Percentiles rank a stretch among this genome's conserved stretches.
phyloP scores from a whole-genome alignment of 768 basidiomycete species.

The Mycena galopus region DNA sequence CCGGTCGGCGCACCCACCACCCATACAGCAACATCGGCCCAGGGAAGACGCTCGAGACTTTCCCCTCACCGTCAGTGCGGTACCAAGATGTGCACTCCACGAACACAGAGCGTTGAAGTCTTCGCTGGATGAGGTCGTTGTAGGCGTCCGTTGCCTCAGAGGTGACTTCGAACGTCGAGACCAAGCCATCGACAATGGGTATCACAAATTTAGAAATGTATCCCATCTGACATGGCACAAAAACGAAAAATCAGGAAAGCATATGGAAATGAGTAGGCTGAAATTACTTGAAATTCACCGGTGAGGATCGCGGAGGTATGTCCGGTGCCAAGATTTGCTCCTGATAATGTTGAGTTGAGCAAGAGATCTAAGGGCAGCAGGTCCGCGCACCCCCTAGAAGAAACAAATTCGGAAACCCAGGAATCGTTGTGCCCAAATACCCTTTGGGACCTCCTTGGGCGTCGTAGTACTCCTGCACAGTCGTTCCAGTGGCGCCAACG shows the following conservation, averaged over 20 bases:
- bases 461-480: conserved; percentile 56
- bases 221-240: not conserved
- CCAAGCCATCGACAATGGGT: not conserved
- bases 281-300: not conserved
- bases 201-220: conserved; percentile 2
- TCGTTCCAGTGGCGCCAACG: conserved; percentile 44
- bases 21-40: conserved; percentile 50
- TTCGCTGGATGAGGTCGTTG: conserved; percentile 26
- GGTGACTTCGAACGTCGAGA: conserved; percentile 9
- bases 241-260: not conserved
- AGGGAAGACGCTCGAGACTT: conserved; percentile 55
- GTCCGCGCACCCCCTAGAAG: conserved; percentile 51
- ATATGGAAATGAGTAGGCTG: not conserved
- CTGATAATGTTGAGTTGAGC: not conserved
- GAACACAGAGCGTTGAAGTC: conserved; percentile 28
- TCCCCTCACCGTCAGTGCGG: conserved; percentile 51
- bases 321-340: not conserved
- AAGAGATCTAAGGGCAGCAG: conserved; percentile 52
- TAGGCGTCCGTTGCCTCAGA: conserved; percentile 1
- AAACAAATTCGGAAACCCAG: conserved; percentile 63
- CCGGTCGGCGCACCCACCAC: conserved; percentile 50
- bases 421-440: conserved; percentile 57
- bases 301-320: conserved; percentile 48
- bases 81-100: conserved; percentile 57
- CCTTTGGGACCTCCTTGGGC: conserved; percentile 56